Percentiles rank a stretch among this genome's conserved stretches.
These are phyloP conservation scores for Tylopilus sp. DNA, from an alignment of 768 basidiomycete species.

Conservation along the genomic window DNA sequence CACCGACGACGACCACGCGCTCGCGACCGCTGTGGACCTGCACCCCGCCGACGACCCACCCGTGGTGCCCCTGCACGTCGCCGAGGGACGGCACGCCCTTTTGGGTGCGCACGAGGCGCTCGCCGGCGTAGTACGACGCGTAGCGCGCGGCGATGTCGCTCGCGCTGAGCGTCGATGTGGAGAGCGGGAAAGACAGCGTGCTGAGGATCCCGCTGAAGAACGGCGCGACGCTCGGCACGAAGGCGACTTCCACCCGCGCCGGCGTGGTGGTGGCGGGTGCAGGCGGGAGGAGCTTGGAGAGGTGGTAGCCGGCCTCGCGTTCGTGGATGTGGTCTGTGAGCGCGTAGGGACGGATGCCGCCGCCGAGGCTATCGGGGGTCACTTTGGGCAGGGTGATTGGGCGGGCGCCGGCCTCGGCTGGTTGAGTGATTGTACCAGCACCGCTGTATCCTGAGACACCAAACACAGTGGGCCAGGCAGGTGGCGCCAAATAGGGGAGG, in stretches of 20 bases:
- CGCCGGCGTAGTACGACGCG: conserved; percentile 69
- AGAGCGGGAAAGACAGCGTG: conserved; percentile 79
- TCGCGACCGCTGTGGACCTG: conserved; percentile 89
- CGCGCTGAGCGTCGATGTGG: conserved; percentile 55
- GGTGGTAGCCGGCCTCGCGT: conserved; percentile 86
- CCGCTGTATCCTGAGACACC: conserved; percentile 95
- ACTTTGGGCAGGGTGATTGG: conserved; percentile 82
- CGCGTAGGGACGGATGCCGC: conserved; percentile 80
- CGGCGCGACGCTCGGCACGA: conserved; percentile 82
- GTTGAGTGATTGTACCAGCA: conserved; percentile 79
- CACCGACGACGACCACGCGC: conserved; percentile 93
- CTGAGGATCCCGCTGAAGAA: conserved; percentile 98
- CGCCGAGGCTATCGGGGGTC: conserved; percentile 65
- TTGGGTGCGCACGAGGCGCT: conserved; percentile 67
- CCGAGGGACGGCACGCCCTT: conserved; percentile 68
- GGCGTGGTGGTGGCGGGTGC: background rate
- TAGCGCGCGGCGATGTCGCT: conserved; percentile 70
- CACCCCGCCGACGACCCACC: conserved; percentile 89
- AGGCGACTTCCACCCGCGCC: conserved; percentile 59
- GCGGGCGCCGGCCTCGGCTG: conserved; percentile 56
- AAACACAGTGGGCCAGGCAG: conserved; percentile 77
- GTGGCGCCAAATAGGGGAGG: conserved; percentile 58
- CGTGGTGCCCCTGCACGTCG: conserved; percentile 81
- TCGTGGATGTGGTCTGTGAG: conserved; percentile 99
- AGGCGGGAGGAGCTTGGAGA: conserved; percentile 53